Conservation (phyloP, 305 asterid species). For the Plantago rigida region DNA sequence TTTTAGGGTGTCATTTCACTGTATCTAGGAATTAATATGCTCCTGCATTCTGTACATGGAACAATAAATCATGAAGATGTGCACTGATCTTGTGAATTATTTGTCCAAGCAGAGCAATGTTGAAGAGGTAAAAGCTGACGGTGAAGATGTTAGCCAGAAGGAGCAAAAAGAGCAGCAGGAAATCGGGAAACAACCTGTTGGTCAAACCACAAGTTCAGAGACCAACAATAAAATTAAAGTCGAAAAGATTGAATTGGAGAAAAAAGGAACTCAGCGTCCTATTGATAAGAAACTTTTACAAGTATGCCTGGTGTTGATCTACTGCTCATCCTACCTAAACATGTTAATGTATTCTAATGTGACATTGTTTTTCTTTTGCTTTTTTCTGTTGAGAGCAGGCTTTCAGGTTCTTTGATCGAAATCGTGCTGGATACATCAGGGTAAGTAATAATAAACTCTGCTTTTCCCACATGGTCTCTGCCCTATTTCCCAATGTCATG, state of each 20-base stretch:
- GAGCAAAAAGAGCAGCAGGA: slow-evolving; percentile 35
- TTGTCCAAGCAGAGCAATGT: slow-evolving; percentile 32
- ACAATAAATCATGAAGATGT: background rate
- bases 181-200: slow-evolving; percentile 30
- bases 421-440: slow-evolving; percentile 74
- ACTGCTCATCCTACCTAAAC: slow-evolving; percentile 7
- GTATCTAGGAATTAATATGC: background rate
- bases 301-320: slow-evolving; percentile 32
- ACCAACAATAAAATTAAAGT: slow-evolving; percentile 36
- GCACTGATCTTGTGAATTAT: slow-evolving; percentile 17
- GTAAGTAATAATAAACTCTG: slow-evolving; percentile 31
- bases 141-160: slow-evolving; percentile 26
- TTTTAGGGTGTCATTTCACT: background rate
- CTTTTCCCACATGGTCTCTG: background rate
- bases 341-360: slow-evolving; percentile 14
- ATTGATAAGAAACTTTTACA: slow-evolving; percentile 67
- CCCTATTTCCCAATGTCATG: background rate
- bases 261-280: slow-evolving; percentile 30
- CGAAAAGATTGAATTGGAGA: slow-evolving; percentile 29
- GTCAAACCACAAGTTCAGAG: slow-evolving; percentile 25
- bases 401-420: slow-evolving; percentile 89
- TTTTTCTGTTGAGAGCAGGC: slow-evolving; percentile 45
- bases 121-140: slow-evolving; percentile 33
- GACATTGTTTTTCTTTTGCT: background rate
- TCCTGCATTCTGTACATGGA: background rate